Base-by-base conservation (phyloP, 2,329 filamentous ascomycete genomes). In the Talaromyces islandicus region DNA sequence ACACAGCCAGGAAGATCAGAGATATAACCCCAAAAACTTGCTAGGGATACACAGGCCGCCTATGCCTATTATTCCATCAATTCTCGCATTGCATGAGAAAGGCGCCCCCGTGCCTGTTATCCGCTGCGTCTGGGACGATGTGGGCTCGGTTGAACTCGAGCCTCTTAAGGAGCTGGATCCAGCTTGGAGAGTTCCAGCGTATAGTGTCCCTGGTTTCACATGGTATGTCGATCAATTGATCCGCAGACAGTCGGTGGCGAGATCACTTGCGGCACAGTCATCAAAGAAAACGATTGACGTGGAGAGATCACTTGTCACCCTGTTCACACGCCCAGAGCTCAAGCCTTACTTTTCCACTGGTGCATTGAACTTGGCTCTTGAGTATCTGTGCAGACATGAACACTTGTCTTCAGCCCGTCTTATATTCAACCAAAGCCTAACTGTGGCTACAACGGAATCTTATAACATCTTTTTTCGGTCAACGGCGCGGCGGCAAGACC, bases 391-490 rank as follows among this genome's bases (percentile, higher is more conserved):
- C 59, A 64, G 70, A 4, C 61, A 70, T 51, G 69, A 73, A 35
- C 67, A 69, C 30, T 66, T 76, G 25, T 53, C 60, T 4, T 62
- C 67, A 56, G 71, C 73, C 14, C 70, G 71, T 38, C 38, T 59
- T 1, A 62, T 80, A 7, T 74, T 78, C 54, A 63, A 68, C 17
- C 66, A 58, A 17, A 70, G 74, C 60, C 71, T 76, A 56, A 67
- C 73, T 52, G 64, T 75, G 25, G 69, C 73, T 32, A 72, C 73
- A 2, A 67, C 71, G 5, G 73, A 77, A 43, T 77, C 75, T 6
- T 80, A 75, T 64, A 81, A 81, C 55, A 75, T 79, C 51, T 66
- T 81, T 55, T 64, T 82, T 43, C 65, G 67, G 48, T 68, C 67
- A 24, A 69, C 73, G 27, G 77, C 77, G 12, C 68, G 67, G 54